Percentiles rank a stretch among this genome's conserved stretches.
Evolutionary conservation across 2,329 filamentous ascomycete species (phyloP).

Genomic region (Trichoderma endophyticum): DNA sequence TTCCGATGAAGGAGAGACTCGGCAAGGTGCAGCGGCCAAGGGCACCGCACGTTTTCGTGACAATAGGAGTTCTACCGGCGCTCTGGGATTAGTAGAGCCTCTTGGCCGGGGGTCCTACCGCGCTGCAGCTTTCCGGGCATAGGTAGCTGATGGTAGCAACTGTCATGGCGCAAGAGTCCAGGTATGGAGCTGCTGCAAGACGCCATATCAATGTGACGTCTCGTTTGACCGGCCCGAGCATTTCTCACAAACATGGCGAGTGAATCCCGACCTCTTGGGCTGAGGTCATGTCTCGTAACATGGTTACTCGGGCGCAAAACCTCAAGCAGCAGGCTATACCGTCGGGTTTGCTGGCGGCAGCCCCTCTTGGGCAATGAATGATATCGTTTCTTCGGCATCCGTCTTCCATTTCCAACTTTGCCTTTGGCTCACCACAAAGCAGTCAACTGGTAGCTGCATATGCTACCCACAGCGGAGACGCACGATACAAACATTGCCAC

Average conservation of each 20-base stretch:
- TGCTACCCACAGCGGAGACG: conserved; percentile 6
- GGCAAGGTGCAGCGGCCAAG: conserved; percentile 3
- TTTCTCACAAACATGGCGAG: neutral
- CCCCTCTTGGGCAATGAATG: neutral
- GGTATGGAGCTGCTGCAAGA: neutral
- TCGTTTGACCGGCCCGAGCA: neutral
- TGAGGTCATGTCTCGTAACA: neutral
- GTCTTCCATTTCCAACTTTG: neutral
- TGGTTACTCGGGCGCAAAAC: conserved; percentile 1
- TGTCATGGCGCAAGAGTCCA: conserved; percentile 7
- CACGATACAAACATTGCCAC: neutral
- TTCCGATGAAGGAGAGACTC: conserved; percentile 11
- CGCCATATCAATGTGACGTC: neutral
- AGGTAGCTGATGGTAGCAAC: neutral
- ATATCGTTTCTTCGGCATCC: neutral
- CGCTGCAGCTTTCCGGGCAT: conserved; percentile 8
- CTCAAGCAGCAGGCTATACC: neutral
- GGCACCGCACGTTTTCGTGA: conserved; percentile 6
- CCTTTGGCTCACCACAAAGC: neutral
- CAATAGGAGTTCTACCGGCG: conserved; percentile 1
- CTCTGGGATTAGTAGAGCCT: conserved; percentile 12
- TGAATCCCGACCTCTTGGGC: neutral
- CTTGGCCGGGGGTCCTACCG: neutral
- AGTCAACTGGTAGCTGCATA: neutral
- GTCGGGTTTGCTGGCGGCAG: conserved; percentile 3